Evolutionary conservation across 2,329 filamentous ascomycete genomes (phyloP).

Genomic region (Colletotrichum simmondsii): DNA sequence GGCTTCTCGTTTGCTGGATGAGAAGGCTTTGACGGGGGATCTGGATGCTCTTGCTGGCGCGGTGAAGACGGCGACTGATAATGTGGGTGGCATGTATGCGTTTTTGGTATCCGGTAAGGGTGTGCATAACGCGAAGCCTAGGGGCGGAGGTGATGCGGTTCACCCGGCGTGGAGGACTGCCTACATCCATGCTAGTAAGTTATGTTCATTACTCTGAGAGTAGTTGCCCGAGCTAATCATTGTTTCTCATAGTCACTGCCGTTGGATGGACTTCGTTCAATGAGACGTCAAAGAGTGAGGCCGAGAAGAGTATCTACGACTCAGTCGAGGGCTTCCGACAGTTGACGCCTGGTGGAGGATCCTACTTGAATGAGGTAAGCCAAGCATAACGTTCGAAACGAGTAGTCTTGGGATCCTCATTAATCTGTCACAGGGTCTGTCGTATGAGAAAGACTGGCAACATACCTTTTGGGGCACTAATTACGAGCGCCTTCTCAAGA

Average conservation of each 20-base stretch:
- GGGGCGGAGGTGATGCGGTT: conserved; percentile 58
- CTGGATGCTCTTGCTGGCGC: conserved; percentile 48
- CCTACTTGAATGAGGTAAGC: conserved; percentile 33
- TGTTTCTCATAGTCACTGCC: conserved; percentile 40
- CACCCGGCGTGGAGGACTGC: conserved; percentile 61
- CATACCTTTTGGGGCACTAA: conserved; percentile 32
- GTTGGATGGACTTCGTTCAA: conserved; percentile 46
- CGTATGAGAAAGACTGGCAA: conserved; percentile 32
- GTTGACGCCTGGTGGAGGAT: conserved; percentile 21
- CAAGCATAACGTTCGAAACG: conserved; percentile 11
- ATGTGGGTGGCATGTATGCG: conserved; percentile 42
- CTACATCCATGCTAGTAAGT: conserved; percentile 50
- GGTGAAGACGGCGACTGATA: conserved; percentile 46
- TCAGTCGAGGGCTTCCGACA: conserved; percentile 47
- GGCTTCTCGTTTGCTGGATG: conserved; percentile 57
- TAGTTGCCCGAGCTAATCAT: not conserved
- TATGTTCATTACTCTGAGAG: not conserved
- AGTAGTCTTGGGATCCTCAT: too few relatives aligned
- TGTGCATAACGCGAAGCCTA: conserved; percentile 53
- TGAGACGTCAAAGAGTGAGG: conserved; percentile 40
- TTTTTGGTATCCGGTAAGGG: conserved; percentile 58
- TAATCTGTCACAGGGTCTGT: not conserved
- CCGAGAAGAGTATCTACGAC: conserved; percentile 40
- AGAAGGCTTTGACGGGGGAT: conserved; percentile 47
- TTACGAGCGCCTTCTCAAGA: conserved; percentile 18